Conservation (phyloP, 805 yeast species). For the Wickerhamiella dianesei region DNA sequence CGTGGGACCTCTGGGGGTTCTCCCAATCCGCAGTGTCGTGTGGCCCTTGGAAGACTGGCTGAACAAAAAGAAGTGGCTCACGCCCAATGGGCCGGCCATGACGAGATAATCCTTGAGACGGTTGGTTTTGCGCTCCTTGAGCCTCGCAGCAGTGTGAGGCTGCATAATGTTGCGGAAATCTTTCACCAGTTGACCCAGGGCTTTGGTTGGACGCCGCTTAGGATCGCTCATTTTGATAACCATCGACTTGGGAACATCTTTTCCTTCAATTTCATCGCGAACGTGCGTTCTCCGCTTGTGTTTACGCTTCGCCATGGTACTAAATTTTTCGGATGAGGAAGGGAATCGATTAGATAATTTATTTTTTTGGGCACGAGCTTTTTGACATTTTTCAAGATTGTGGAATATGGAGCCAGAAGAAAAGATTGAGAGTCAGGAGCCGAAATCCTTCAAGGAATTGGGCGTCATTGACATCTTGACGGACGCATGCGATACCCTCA, state of each 20-base stretch:
- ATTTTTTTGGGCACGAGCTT: neutral
- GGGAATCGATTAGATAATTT: constrained; percentile 7
- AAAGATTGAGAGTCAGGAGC: neutral
- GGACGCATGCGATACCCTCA: constrained; percentile 63
- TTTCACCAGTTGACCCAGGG: constrained; percentile 68
- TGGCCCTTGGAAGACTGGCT: constrained; percentile 63
- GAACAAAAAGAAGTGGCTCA: constrained; percentile 75
- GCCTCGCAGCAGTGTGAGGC: constrained; percentile 87
- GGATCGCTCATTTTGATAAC: constrained; percentile 75
- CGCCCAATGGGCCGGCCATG: constrained; percentile 97
- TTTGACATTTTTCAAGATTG: neutral
- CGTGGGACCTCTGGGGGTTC: constrained; percentile 92
- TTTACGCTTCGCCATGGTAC: constrained; percentile 23
- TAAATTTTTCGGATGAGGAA: constrained; percentile 1
- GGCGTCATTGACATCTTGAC: constrained; percentile 34
- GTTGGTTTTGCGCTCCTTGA: constrained; percentile 76
- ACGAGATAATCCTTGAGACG: constrained; percentile 85
- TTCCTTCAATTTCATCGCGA: constrained; percentile 42
- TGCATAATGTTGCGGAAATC: constrained; percentile 88
- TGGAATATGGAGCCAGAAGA: neutral
- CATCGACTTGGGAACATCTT: constrained; percentile 83
- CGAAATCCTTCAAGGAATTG: constrained; percentile 20
- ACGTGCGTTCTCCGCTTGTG: constrained; percentile 81
- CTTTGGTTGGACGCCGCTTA: constrained; percentile 49
- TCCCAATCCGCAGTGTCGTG: constrained; percentile 68